Conservation (phyloP, 2,329 filamentous ascomycete genomes). For the Dothistroma pini region DNA sequence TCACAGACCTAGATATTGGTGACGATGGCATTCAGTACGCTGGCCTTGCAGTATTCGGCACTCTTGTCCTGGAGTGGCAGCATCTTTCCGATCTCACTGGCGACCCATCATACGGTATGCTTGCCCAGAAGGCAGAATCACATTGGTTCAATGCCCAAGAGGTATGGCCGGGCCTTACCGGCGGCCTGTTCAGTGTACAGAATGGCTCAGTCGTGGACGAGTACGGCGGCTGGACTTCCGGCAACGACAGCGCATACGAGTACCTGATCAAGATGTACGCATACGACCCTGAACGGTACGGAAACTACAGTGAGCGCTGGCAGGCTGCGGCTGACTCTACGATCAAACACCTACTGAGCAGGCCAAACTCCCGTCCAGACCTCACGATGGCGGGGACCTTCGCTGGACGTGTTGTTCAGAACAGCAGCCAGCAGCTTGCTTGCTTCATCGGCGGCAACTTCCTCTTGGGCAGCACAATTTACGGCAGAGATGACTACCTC, state of each 20-base stretch:
- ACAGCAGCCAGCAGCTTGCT: constrained; percentile 54
- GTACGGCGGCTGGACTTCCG: constrained; percentile 63
- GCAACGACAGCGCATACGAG: constrained; percentile 63
- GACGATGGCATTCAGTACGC: constrained; percentile 55
- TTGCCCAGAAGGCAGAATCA: constrained; percentile 61
- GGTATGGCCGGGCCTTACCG: constrained; percentile 74
- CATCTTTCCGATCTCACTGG: constrained; percentile 72
- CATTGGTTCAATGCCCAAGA: constrained; percentile 68
- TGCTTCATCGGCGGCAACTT: constrained; percentile 86
- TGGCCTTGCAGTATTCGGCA: constrained; percentile 72
- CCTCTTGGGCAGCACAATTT: constrained; percentile 73
- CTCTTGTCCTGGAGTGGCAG: constrained; percentile 79
- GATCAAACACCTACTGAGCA: constrained; percentile 67
- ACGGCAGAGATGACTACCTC: constrained; percentile 63
- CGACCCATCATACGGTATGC: constrained; percentile 60
- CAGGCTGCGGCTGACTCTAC: constrained; percentile 69
- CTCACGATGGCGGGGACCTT: constrained; percentile 48
- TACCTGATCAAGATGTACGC: constrained; percentile 61
- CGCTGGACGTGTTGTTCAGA: constrained; percentile 41
- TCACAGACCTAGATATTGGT: constrained; percentile 25
- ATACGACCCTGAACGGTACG: constrained; percentile 66
- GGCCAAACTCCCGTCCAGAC: constrained; percentile 61
- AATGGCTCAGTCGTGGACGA: constrained; percentile 66
- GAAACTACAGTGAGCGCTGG: constrained; percentile 67
- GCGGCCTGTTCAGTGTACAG: constrained; percentile 61